Evolutionary conservation across 2,329 filamentous ascomycete genomes (phyloP), one percentile per base, ranked within the genome.

Genomic region (Sclerotinia spermophila): DNA sequence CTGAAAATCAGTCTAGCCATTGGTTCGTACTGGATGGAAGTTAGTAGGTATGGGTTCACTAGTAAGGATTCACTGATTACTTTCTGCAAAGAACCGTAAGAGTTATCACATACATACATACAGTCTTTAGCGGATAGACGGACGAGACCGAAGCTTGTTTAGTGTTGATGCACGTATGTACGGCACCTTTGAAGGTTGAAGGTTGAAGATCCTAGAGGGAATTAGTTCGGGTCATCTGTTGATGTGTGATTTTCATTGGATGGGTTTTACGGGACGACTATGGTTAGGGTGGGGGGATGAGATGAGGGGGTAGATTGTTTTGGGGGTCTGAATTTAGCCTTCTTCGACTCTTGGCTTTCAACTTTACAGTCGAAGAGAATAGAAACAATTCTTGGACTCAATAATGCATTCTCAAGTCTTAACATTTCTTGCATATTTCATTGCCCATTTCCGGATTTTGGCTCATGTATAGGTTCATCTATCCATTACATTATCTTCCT

Each of bases 91-190:
- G 42, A 48, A n/a, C 42, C 42, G 30, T 30, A 15, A 33, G 60
- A 64, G 30, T 27, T n/a, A 65, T 65, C 44, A 53, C 33, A 65
- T 53, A 65, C 61, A 27, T 64, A 48, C 21, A 27, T 27, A n/a
- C n/a, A 21, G 6, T 48, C 10, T 48, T 10, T 48, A 48, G 30
- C 42, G 60, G 42, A 38, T n/a, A 33, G 33, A 40, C 45, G 33
- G 33, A 53, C 45, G 24, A 51, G 44, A n/a, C 61, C 44, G 45
- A 40, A 35, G 61, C 33, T 65, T 51, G 8, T 27, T 51, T 65
- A 62, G 60, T 48, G 30, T 51, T 38, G 33, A n/a, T 65, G 61
- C 45, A 62, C 27, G 61, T 38, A 65, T 53, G 61, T 35, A 51
- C 33, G 61, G 61, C 44, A 65, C 61, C 45, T 51, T 38, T 53